phyloP scores from a whole-genome alignment of 2,329 filamentous ascomycete genomes.

The Cordyceps pruinosa region DNA sequence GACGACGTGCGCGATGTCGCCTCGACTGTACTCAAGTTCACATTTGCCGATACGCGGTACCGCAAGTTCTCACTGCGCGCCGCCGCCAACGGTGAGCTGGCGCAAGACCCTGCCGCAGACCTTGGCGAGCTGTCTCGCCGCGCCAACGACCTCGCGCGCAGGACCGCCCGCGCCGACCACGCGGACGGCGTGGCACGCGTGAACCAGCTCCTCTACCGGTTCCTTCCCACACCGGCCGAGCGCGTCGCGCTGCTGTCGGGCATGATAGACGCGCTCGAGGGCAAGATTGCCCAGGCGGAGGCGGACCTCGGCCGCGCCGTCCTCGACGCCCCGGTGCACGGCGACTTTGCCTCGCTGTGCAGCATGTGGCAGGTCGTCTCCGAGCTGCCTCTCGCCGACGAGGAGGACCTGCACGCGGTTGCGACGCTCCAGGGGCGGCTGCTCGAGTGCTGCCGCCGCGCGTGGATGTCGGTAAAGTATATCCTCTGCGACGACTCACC shows the following conservation, averaged over 20 bases:
- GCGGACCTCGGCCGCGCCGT: constrained; percentile 60
- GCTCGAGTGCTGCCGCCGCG: constrained; percentile 52
- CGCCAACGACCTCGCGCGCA: constrained; percentile 53
- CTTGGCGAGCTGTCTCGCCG: constrained; percentile 42
- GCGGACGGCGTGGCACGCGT: constrained; percentile 82
- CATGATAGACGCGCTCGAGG: constrained; percentile 56
- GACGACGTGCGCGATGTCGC: constrained; percentile 73
- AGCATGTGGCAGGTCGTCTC: constrained; percentile 48
- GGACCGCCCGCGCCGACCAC: constrained; percentile 80
- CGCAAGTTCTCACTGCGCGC: constrained; percentile 12
- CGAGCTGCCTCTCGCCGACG: constrained; percentile 31
- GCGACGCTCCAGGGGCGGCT: constrained; percentile 46
- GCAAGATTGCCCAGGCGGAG: constrained; percentile 57
- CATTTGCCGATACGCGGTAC: constrained; percentile 37
- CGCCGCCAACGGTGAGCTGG: not conserved
- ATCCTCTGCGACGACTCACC: constrained; percentile 91
- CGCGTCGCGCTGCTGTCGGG: constrained; percentile 46
- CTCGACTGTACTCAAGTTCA: constrained; percentile 40
- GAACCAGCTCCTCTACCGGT: constrained; percentile 61
- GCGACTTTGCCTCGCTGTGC: constrained; percentile 59
- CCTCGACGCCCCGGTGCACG: constrained; percentile 59
- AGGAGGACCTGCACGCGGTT: constrained; percentile 29
- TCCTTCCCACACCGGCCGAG: constrained; percentile 37
- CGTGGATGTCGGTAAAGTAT: constrained; percentile 70
- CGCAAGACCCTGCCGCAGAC: constrained; percentile 20